These are phyloP conservation scores for Adiantum capillusveneris DNA, from an alignment of 75 land plant genomes.

Conservation along the genomic window DNA sequence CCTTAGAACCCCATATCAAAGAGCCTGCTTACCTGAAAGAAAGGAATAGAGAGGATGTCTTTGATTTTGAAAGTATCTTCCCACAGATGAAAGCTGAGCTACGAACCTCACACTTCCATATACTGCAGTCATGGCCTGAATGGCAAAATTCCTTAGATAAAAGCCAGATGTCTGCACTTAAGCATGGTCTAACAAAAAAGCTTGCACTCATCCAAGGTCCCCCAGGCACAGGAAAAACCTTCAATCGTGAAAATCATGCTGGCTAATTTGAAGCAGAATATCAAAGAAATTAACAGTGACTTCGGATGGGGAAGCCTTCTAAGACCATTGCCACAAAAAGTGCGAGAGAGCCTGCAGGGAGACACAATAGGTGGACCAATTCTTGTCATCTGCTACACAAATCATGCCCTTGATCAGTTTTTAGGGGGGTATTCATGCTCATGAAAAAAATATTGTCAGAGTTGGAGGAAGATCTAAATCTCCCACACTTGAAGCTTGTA, in stretches of 20 bases:
- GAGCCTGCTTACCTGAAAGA: conserved; percentile 7
- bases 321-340: not conserved
- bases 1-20: conserved; percentile 9
- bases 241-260: conserved; percentile 5
- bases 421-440: conserved; percentile 10
- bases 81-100: conserved; percentile 12
- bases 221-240: conserved; percentile 31
- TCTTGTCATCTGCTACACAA: conserved; percentile 23
- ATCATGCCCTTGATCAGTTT: conserved; percentile 31
- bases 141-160: conserved; percentile 16
- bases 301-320: not conserved
- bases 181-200: conserved; percentile 21
- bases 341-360: not conserved
- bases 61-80: conserved; percentile 15
- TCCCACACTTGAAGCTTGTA: not conserved
- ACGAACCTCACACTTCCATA: conserved; percentile 3
- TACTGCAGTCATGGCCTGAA: conserved; percentile 17
- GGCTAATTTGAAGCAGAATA: not conserved
- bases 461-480: conserved; percentile 13
- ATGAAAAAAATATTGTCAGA: conserved; percentile 12
- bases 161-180: conserved; percentile 15
- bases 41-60: conserved; percentile 5
- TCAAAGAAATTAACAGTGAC: no score
- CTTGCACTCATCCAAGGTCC: conserved; percentile 26
- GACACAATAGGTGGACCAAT: conserved; percentile 7